Percentiles rank a stretch among this genome's conserved stretches.
Conservation (phyloP, 2,329 filamentous ascomycete genomes). For the Penicillium sp. region DNA sequence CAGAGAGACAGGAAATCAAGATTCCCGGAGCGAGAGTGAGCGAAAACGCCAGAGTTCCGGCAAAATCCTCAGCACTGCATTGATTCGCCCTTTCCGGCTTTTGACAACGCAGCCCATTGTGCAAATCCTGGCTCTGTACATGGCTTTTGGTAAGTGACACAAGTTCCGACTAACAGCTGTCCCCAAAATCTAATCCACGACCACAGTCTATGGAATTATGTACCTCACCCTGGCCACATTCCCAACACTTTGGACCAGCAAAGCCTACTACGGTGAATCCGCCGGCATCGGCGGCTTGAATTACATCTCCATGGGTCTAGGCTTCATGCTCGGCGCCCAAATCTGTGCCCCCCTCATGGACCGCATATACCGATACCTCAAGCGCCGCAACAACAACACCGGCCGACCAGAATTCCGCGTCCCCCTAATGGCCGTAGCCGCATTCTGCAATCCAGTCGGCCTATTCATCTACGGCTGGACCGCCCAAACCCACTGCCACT, state of each 20-base stretch:
- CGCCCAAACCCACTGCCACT: conserved; percentile 52
- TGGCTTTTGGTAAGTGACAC: background rate
- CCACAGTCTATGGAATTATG: conserved; percentile 57
- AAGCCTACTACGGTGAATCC: conserved; percentile 54
- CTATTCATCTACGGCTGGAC: conserved; percentile 62
- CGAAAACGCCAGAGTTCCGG: background rate
- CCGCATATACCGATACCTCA: conserved; percentile 51
- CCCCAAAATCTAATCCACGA: background rate
- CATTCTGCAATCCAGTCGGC: conserved; percentile 44
- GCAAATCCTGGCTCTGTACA: background rate
- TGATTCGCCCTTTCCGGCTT: background rate
- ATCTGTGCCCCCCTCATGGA: conserved; percentile 54
- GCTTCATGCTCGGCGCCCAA: conserved; percentile 60
- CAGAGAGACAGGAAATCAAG: background rate
- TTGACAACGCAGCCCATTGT: background rate
- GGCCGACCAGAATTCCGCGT: conserved; percentile 62
- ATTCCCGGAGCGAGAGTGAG: background rate
- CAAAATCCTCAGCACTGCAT: background rate
- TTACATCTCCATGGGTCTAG: conserved; percentile 64
- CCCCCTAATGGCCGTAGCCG: conserved; percentile 50
- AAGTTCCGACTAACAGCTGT: background rate
- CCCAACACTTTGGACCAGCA: conserved; percentile 56
- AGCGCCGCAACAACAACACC: conserved; percentile 44
- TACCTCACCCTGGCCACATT: conserved; percentile 67
- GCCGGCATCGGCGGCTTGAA: conserved; percentile 62